Conservation (phyloP, 495 filamentous ascomycete species). For the Penicillium lividum region DNA sequence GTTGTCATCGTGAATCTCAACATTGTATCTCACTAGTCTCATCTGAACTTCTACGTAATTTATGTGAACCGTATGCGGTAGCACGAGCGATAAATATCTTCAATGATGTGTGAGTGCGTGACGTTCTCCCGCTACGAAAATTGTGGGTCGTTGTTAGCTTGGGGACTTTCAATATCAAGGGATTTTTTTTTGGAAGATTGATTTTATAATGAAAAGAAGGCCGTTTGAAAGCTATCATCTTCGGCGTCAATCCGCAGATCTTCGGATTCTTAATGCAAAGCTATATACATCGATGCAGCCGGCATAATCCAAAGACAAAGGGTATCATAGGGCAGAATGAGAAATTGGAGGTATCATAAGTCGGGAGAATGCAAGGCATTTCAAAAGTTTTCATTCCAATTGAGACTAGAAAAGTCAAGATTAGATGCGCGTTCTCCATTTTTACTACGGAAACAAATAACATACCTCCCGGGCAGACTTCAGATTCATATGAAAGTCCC, state of each 20-base stretch:
- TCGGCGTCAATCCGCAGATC: not conserved
- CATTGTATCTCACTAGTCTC: no score
- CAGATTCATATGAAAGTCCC: slow-evolving; percentile 59
- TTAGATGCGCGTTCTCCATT: slow-evolving; percentile 1
- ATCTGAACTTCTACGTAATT: no score
- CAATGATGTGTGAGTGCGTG: no score
- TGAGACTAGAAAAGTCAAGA: not conserved
- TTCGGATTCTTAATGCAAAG: not conserved
- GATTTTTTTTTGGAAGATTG: no score
- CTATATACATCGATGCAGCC: not conserved
- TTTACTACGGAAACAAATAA: not conserved
- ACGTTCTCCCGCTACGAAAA: no score
- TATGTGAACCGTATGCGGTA: no score
- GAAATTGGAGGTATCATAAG: not conserved
- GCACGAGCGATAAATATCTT: no score
- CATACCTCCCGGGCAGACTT: slow-evolving; percentile 49
- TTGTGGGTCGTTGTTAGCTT: no score
- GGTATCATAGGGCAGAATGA: not conserved
- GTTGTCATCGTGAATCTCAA: no score
- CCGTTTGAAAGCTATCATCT: not conserved
- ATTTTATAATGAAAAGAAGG: not conserved
- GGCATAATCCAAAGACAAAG: not conserved
- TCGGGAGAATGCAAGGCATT: not conserved
- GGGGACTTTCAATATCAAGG: no score
- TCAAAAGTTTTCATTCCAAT: not conserved